phyloP scores from a whole-genome alignment of 1,284 basidiomycete species.

The Ceratobasidium sp. region DNA sequence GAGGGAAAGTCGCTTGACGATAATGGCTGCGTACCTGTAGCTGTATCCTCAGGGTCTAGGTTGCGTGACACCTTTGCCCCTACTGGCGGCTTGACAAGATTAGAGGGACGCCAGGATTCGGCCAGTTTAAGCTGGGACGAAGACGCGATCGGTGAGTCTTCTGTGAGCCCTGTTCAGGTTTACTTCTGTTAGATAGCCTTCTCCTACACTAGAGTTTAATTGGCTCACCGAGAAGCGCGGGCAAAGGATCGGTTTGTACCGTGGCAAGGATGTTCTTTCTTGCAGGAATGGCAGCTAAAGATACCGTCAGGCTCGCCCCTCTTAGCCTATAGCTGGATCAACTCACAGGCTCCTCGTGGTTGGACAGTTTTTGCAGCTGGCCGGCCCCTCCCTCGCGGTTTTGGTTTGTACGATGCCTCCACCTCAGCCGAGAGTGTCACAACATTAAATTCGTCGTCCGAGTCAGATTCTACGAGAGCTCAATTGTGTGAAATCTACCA shows the following conservation, averaged over 20 bases:
- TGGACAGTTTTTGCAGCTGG: not conserved
- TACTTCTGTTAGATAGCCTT: not conserved
- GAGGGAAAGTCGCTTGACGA: not conserved
- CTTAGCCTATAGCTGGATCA: not conserved
- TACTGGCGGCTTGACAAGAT: not conserved
- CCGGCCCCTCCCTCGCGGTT: slow-evolving; percentile 14
- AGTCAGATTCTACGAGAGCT: slow-evolving; percentile 21
- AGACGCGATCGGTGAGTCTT: not conserved
- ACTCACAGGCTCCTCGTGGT: not conserved
- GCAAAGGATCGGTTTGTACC: slow-evolving; percentile 16
- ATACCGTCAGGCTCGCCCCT: too few species aligned
- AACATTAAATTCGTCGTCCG: slow-evolving; percentile 42
- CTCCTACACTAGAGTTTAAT: too few species aligned
- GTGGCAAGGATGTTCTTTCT: slow-evolving; percentile 27
- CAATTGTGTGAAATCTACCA: not conserved
- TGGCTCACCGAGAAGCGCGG: slow-evolving; percentile 18
- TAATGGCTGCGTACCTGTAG: slow-evolving; percentile 19
- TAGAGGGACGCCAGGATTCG: slow-evolving; percentile 13
- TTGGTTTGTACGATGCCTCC: slow-evolving; percentile 36
- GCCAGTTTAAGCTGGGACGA: slow-evolving; percentile 13
- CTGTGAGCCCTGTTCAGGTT: not conserved
- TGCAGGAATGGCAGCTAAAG: not conserved
- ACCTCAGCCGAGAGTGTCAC: slow-evolving; percentile 29
- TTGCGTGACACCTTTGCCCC: not conserved
- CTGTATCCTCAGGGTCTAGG: slow-evolving; percentile 5